phyloP scores from a whole-genome alignment of 768 basidiomycete genomes.

The Collybiopsis confluens region DNA sequence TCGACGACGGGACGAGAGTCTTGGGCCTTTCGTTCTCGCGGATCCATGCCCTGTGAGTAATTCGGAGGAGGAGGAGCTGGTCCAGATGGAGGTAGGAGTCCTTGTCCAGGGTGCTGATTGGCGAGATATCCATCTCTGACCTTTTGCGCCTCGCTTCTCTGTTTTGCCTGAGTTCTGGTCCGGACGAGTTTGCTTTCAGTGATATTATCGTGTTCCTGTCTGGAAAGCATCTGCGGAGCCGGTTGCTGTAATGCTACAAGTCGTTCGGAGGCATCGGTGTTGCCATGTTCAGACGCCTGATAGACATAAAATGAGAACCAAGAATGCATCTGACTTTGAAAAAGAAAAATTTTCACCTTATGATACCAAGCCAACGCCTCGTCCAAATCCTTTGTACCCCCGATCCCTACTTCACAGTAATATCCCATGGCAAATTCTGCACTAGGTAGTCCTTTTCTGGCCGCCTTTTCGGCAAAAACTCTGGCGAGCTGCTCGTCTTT shows the following conservation, averaged over 20 bases:
- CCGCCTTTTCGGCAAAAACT: conserved; percentile 88
- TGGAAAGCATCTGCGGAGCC: conserved; percentile 59
- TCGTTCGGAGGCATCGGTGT: conserved; percentile 74
- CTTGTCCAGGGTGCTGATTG: conserved; percentile 1
- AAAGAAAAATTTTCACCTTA: conserved; percentile 32
- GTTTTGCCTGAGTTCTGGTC: conserved; percentile 68
- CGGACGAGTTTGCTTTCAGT: conserved; percentile 80
- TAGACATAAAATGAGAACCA: too few relatives aligned
- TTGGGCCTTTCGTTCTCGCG: conserved; percentile 15
- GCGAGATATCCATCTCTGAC: conserved; percentile 12
- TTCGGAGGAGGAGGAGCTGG: conserved; percentile 3
- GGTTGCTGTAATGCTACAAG: conserved; percentile 64
- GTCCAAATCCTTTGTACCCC: conserved; percentile 57
- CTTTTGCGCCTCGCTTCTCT: conserved; percentile 19
- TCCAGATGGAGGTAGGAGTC: too few relatives aligned
- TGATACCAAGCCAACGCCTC: conserved; percentile 78
- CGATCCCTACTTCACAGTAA: conserved; percentile 90
- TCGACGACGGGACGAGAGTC: conserved; percentile 49
- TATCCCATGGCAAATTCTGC: conserved; percentile 97
- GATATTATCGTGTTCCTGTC: conserved; percentile 75
- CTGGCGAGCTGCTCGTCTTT: conserved; percentile 85
- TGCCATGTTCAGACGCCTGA: conserved; percentile 76
- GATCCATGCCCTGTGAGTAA: conserved; percentile 1
- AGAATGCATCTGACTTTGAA: too few relatives aligned
- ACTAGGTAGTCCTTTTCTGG: conserved; percentile 64